A percentile compares a stretch with the other conserved stretches of the same genome.
Evolutionary conservation across 2,329 filamentous ascomycete genomes (phyloP).

Genomic region (Cercospora sojina): DNA sequence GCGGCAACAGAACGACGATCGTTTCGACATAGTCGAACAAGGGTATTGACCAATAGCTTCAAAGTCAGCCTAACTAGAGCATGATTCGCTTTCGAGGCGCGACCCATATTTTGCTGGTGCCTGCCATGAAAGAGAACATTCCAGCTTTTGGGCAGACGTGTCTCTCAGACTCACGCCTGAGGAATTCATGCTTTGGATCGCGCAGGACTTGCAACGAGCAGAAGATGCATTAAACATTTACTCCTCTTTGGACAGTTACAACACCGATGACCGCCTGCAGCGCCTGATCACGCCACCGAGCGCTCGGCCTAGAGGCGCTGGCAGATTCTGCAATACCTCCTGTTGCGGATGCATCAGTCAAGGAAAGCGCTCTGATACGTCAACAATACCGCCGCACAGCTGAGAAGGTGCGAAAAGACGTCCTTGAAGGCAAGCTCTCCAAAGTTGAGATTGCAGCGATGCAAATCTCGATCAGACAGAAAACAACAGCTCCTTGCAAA

Average conservation of each 20-base stretch:
- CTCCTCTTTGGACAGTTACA: background rate
- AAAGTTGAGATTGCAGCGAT: background rate
- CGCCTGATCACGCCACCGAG: background rate
- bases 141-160: background rate
- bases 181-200: background rate
- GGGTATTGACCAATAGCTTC: background rate
- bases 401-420: background rate
- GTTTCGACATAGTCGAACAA: background rate
- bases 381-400: background rate
- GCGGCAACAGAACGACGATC: background rate
- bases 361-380: background rate
- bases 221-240: accelerated
- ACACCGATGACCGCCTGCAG: background rate
- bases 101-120: background rate
- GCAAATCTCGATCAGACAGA: too few relatives aligned
- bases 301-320: background rate
- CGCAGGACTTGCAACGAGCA: background rate
- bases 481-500: too few relatives aligned
- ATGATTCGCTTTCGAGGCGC: too few relatives aligned
- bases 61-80: too few relatives aligned
- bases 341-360: background rate
- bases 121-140: background rate
- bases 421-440: background rate
- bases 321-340: background rate
- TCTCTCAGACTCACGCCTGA: background rate